Evolutionary conservation across 345 rosid genomes (phyloP), one percentile per base, ranked within the genome.

Genomic region (Heritiera littoralis): DNA sequence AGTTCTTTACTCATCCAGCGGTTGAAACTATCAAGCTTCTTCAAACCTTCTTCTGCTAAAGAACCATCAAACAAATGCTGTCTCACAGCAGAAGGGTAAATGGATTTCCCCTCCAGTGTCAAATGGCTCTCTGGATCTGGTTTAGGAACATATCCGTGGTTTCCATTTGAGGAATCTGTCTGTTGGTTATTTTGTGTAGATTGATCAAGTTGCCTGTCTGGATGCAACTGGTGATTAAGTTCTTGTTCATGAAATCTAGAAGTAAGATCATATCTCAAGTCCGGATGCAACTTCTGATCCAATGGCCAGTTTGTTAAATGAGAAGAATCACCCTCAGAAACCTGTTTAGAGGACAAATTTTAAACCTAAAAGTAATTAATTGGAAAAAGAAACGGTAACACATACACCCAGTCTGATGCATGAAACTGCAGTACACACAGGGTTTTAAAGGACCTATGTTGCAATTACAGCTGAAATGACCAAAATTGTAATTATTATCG

Each of bases 1-100:
- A 96, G 92, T 85, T 92, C 98, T 82, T 89, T 94, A 82, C 93
- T 91, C 95, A 92, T 90, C 99, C 99, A 94, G 65, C 94, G 89
- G 71, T 85, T 88, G 87, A 96, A 96, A 80, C 99, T 96, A 80
- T 96, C 99, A 81, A 88, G 86, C 85, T 96, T 96, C 86, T 91
- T 91, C 83, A 96, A 79, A 81, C 94, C 90, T 66, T 87, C 93
- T 79, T 84, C 93, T 6, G 85, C 80, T 38, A 83, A 56, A 72
- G 90, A 80, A 77, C 86, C 84, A 63, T 89, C 88, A 68, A 88
- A 77, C 72, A 90, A 46, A 52, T 85, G 89, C 60, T 86, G 88
- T 77, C 86, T 92, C 84, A 80, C 75, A 14, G 86, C 79, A 65
- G 86, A 83, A 80, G 85, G 80, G 79, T 78, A 80, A 71, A 84